These are phyloP conservation scores for Dendrobium chrysotoxum DNA, from an alignment of 106 monocot genomes.

Conservation along the genomic window DNA sequence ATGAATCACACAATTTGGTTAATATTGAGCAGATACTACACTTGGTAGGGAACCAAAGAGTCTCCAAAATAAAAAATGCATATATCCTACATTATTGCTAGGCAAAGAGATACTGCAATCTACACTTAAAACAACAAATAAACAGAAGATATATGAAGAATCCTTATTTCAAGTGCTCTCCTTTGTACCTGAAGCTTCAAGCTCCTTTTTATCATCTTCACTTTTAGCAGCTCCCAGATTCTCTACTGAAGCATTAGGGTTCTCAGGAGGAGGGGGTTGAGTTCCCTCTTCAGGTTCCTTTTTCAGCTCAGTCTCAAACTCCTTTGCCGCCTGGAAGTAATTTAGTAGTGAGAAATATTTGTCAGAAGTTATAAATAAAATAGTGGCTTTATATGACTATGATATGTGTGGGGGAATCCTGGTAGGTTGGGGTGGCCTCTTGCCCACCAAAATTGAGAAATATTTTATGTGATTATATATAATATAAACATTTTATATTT, in stretches of 20 bases:
- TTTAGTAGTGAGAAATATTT: too few species aligned
- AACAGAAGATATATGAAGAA: neutral
- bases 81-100: neutral
- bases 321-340: conserved; percentile 73
- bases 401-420: too few species aligned
- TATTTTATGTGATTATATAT: too few species aligned
- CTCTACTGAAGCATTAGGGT: conserved; percentile 8
- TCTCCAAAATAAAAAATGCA: neutral
- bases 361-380: neutral
- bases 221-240: conserved; percentile 14
- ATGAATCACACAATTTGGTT: neutral
- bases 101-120: neutral
- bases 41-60: neutral
- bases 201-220: conserved; percentile 37
- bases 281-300: conserved; percentile 34
- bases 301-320: conserved; percentile 82
- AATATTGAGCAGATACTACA: neutral
- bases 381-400: too few species aligned
- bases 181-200: conserved; percentile 37
- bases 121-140: neutral
- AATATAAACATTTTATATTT: too few species aligned
- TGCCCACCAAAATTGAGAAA: too few species aligned
- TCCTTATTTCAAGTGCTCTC: conserved; percentile 28
- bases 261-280: conserved; percentile 8
- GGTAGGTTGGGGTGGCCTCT: too few species aligned